Conservation (phyloP, 2,329 filamentous ascomycete genomes). For the Colletotrichum euphorbiae region DNA sequence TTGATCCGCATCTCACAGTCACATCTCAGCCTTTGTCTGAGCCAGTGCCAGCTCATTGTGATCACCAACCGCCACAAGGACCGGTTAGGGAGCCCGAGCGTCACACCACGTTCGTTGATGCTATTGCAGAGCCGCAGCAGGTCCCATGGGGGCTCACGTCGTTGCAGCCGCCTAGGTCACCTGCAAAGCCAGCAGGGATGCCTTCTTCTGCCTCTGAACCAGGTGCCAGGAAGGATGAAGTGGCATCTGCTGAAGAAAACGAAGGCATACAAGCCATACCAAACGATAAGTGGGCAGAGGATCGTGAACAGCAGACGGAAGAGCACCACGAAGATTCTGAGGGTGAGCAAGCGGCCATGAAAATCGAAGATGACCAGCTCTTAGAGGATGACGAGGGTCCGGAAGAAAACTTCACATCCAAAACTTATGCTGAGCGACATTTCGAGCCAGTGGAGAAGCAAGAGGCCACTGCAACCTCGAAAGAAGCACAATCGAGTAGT, state of each 20-base stretch:
- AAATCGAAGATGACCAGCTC: slow-evolving; percentile 23
- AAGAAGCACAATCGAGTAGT: slow-evolving; percentile 10
- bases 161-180: slow-evolving; percentile 1
- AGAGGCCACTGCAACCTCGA: neutral
- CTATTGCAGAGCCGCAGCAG: slow-evolving; percentile 32
- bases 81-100: neutral
- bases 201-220: neutral
- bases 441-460: slow-evolving; percentile 10
- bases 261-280: slow-evolving; percentile 3
- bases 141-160: slow-evolving; percentile 36
- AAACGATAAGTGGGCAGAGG: slow-evolving; percentile 18
- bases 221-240: neutral
- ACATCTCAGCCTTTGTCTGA: slow-evolving; percentile 12
- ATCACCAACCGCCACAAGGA: slow-evolving; percentile 16
- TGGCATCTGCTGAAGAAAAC: neutral
- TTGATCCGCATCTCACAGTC: slow-evolving; percentile 1
- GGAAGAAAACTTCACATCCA: slow-evolving; percentile 7
- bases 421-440: slow-evolving; percentile 27
- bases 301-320: neutral
- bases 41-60: slow-evolving; percentile 6
- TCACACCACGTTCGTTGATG: slow-evolving; percentile 27
- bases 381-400: slow-evolving; percentile 27
- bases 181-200: neutral
- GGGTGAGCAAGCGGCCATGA: slow-evolving; percentile 17
- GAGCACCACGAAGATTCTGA: slow-evolving; percentile 9